phyloP scores from a whole-genome alignment of 768 basidiomycete genomes.

The Leucosporidium scottii region DNA sequence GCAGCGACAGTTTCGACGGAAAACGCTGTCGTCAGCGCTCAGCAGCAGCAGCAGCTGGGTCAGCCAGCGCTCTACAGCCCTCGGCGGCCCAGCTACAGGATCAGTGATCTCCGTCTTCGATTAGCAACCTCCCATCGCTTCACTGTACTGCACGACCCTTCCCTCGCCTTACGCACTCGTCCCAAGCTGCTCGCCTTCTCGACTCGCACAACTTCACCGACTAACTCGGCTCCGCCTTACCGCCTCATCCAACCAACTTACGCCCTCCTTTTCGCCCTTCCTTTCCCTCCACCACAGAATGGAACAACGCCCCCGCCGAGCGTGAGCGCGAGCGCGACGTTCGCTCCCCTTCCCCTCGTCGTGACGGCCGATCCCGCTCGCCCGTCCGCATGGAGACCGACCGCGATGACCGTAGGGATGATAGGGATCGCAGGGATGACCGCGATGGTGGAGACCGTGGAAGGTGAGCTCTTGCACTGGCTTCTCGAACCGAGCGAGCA shows the following conservation, averaged over 20 bases:
- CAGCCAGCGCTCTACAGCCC: background rate
- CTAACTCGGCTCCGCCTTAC: background rate
- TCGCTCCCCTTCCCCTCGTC: constrained; percentile 24
- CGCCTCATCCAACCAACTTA: background rate
- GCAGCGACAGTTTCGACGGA: background rate
- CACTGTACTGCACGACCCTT: background rate
- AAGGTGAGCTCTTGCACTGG: constrained; percentile 1
- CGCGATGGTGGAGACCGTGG: constrained; percentile 19
- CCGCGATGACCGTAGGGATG: constrained; percentile 2
- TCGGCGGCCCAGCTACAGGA: background rate
- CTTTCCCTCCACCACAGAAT: constrained; percentile 13
- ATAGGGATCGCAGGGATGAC: constrained; percentile 2
- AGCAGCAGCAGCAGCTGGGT: background rate
- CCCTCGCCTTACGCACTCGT: background rate
- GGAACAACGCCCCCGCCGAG: constrained; percentile 8
- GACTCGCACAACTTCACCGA: background rate
- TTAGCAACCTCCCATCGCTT: background rate
- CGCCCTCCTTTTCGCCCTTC: background rate
- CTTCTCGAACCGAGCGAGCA: background rate
- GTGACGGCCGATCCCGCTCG: constrained; percentile 24
- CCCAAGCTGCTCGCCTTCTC: background rate
- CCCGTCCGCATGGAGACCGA: constrained; percentile 23
- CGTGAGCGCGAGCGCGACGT: constrained; percentile 1
- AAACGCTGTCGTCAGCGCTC: background rate
- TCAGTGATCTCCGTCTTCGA: background rate